phyloP scores from a whole-genome alignment of 2,329 filamentous ascomycete species.

The Clarireedia homoeocarpa region DNA sequence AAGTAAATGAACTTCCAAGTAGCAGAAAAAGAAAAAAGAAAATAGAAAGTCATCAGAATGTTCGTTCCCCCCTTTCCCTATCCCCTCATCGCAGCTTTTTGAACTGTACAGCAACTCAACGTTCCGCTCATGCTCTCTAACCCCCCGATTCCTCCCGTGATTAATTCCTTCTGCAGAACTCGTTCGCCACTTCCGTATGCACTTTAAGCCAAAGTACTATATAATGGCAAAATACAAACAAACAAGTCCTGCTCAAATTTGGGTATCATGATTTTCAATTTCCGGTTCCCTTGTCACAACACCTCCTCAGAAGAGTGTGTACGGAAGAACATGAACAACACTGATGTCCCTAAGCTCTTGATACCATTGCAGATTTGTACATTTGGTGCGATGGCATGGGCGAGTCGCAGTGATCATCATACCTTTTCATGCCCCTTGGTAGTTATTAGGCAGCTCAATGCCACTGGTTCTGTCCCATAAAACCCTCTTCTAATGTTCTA shows the following conservation, averaged over 20 bases:
- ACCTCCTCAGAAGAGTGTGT: not conserved
- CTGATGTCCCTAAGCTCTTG: not conserved
- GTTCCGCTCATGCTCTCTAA: not conserved
- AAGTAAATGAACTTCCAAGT: not conserved
- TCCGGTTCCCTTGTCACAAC: slow-evolving; percentile 4
- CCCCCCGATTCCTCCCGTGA: not conserved
- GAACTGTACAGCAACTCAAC: not conserved
- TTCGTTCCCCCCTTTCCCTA: not conserved
- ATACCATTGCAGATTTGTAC: not conserved
- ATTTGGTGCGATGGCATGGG: not conserved
- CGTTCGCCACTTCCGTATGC: not conserved
- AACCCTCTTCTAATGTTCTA: slow-evolving; percentile 86
- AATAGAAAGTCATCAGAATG: no score
- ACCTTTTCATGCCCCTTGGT: not conserved
- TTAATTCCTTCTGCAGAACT: not conserved
- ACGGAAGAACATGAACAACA: slow-evolving; percentile 7
- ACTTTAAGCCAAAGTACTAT: not conserved
- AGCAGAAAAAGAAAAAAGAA: not conserved
- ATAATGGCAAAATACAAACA: not conserved
- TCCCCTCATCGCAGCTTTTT: not conserved
- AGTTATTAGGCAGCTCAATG: slow-evolving; percentile 46
- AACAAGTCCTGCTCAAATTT: not conserved
- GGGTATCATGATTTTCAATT: slow-evolving; percentile 11
- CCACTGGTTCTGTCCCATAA: slow-evolving; percentile 61
- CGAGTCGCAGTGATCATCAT: not conserved